Evolutionary conservation across 352 stramenopile species (phyloP).

Genomic region (Globisporangium spiculum): DNA sequence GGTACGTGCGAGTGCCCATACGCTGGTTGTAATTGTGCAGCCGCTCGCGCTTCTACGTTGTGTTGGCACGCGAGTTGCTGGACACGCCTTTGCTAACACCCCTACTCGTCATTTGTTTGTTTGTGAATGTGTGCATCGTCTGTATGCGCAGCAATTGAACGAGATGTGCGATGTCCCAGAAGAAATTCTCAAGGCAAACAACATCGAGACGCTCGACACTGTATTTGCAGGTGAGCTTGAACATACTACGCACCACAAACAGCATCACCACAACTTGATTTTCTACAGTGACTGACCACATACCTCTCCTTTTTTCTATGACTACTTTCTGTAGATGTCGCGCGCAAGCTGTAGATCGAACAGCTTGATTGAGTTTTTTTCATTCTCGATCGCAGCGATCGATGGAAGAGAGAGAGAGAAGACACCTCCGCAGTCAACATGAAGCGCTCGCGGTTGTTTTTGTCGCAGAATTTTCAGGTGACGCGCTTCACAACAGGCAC

Average conservation of each 20-base stretch:
- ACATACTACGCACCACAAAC: background rate
- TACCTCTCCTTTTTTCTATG: background rate
- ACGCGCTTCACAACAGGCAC: slow-evolving; percentile 1
- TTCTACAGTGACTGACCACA: background rate
- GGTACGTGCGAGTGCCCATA: slow-evolving; percentile 23
- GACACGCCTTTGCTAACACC: background rate
- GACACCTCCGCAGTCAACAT: background rate
- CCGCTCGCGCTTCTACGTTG: background rate
- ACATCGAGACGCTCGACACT: slow-evolving; percentile 62
- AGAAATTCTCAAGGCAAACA: slow-evolving; percentile 75
- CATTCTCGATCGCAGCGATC: background rate
- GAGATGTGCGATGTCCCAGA: slow-evolving; percentile 78
- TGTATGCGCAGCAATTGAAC: slow-evolving; percentile 57
- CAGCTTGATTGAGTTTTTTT: background rate
- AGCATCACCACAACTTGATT: background rate
- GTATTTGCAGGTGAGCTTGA: slow-evolving; percentile 62
- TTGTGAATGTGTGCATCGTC: background rate
- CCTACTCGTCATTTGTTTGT: background rate
- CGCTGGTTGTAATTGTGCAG: background rate
- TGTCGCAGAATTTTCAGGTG: background rate
- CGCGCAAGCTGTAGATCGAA: slow-evolving; percentile 15
- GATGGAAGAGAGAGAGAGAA: slow-evolving; percentile 3
- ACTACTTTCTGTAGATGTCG: slow-evolving; percentile 12
- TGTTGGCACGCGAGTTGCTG: background rate
- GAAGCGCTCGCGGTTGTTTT: background rate